Percentiles rank a stretch among this genome's conserved stretches.
phyloP scores from a whole-genome alignment of 306 rosid genomes.

The Ochetophila trinervis region DNA sequence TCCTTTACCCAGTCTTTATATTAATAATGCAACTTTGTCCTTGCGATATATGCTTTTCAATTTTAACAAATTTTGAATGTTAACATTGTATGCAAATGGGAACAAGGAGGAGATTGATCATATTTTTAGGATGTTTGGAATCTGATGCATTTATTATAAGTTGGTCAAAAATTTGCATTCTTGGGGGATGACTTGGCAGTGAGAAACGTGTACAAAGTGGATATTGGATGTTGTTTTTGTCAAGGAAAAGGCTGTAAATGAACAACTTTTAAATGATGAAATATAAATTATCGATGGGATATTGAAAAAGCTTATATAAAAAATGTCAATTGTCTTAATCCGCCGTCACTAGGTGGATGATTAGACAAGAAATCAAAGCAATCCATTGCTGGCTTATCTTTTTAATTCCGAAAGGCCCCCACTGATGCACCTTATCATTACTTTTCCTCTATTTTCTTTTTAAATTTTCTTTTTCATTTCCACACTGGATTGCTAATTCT shows the following conservation, averaged over 20 bases:
- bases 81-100: too few relatives aligned
- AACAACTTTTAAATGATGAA: background rate
- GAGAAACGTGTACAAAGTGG: too few relatives aligned
- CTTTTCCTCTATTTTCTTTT: background rate
- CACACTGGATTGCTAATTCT: background rate
- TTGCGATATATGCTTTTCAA: too few relatives aligned
- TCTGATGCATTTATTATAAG: too few relatives aligned
- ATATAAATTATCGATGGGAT: background rate
- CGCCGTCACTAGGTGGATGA: conserved; percentile 36
- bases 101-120: too few relatives aligned
- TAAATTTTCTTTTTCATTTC: background rate
- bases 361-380: conserved; percentile 37
- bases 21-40: too few relatives aligned
- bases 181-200: too few relatives aligned
- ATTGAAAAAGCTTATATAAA: conserved; percentile 1
- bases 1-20: too few relatives aligned
- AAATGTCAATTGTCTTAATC: conserved; percentile 21
- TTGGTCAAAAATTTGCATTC: too few relatives aligned
- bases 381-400: conserved; percentile 37
- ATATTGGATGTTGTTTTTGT: background rate
- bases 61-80: too few relatives aligned
- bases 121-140: too few relatives aligned
- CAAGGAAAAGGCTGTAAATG: conserved; percentile 9
- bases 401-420: conserved; percentile 19
- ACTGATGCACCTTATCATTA: conserved; percentile 4